Evolutionary conservation across 140 eudicot species (phyloP).

Genomic region (Anethum foeniculum): DNA sequence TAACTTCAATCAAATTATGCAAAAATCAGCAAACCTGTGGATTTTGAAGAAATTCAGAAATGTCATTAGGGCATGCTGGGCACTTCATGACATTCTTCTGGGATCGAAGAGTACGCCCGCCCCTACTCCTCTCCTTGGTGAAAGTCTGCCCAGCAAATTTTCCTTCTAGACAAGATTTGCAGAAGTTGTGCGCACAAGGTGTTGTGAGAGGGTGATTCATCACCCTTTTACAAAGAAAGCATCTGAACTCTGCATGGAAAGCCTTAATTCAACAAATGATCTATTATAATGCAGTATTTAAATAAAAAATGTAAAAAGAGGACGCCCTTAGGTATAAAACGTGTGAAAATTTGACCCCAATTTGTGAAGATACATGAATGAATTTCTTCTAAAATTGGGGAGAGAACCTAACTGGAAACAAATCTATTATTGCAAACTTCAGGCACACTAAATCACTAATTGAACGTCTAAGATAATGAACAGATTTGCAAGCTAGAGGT

Average conservation of each 20-base stretch:
- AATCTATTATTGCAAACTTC: not conserved
- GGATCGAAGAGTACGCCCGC: conserved; percentile 36
- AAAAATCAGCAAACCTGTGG: conserved; percentile 28
- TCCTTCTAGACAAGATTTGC: conserved; percentile 42
- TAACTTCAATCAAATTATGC: not conserved
- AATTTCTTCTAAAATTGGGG: not conserved
- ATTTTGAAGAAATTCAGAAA: conserved; percentile 36
- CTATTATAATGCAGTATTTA: not conserved
- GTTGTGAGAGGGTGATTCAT: conserved; percentile 42
- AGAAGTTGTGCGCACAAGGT: conserved; percentile 54
- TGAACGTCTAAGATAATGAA: not conserved
- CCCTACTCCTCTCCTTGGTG: conserved; percentile 29
- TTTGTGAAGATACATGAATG: not conserved
- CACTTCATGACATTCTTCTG: conserved; percentile 43
- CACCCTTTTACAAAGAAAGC: conserved; percentile 43
- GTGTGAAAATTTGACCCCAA: not conserved
- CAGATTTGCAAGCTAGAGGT: not conserved
- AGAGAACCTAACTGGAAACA: not conserved
- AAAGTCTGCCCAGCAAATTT: conserved; percentile 43
- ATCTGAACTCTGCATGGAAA: conserved; percentile 33
- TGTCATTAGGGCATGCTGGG: conserved; percentile 34
- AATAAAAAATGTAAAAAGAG: not conserved
- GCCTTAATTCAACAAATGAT: not conserved
- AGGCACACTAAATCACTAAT: not conserved
- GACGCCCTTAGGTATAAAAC: not conserved